phyloP scores from a whole-genome alignment of 495 filamentous ascomycete genomes.

The Immersiella caudata region DNA sequence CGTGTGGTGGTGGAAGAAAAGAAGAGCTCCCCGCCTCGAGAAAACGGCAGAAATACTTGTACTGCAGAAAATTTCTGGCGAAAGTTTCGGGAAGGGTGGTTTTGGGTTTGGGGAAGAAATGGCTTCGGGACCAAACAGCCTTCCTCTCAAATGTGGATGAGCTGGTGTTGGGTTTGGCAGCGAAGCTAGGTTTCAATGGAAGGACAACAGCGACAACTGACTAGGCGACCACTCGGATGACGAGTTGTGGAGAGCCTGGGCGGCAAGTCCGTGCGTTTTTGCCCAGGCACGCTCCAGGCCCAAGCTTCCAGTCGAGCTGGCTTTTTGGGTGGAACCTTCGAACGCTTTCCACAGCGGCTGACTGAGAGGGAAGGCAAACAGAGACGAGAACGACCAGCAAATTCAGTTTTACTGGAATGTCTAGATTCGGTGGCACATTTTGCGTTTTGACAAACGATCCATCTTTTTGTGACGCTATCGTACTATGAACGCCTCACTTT shows the following conservation, averaged over 20 bases:
- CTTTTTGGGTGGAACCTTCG: conserved; percentile 26
- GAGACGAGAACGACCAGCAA: background rate
- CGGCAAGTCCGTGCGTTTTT: conserved; percentile 40
- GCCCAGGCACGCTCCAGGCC: conserved; percentile 25
- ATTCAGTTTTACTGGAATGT: too few relatives aligned
- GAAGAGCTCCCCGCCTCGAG: conserved; percentile 8
- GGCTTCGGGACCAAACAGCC: conserved; percentile 8
- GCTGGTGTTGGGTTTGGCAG: conserved; percentile 14
- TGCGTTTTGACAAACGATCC: background rate
- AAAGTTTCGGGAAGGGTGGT: conserved; percentile 14
- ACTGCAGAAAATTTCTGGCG: background rate
- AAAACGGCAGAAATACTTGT: conserved; percentile 9
- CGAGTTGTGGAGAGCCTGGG: conserved; percentile 40
- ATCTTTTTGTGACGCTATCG: background rate
- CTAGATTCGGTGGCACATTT: too few relatives aligned
- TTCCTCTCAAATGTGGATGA: conserved; percentile 17
- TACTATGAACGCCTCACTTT: background rate
- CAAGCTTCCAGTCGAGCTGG: conserved; percentile 23
- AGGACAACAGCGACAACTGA: conserved; percentile 28
- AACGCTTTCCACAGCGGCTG: conserved; percentile 30
- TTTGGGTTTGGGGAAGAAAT: conserved; percentile 17
- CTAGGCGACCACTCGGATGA: conserved; percentile 45
- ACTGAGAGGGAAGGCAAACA: conserved; percentile 4
- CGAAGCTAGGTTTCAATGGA: conserved; percentile 25
- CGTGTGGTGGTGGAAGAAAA: background rate